These are phyloP conservation scores for Tolypocladium amazonense DNA, from an alignment of 2,329 filamentous ascomycete genomes.

Conservation along the genomic window DNA sequence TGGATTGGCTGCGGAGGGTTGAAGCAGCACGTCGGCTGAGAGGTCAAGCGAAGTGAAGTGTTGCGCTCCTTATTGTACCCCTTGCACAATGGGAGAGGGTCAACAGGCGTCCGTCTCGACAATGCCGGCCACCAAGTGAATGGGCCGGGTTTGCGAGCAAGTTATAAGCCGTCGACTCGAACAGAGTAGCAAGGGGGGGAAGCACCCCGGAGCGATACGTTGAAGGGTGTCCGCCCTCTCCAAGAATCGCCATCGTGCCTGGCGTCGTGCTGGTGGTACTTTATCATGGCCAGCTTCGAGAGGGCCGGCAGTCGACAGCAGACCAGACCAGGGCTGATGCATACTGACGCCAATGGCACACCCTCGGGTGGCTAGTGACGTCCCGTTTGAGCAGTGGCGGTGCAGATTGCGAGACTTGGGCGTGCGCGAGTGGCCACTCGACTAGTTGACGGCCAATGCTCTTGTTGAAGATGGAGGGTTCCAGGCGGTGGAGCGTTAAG, in stretches of 20 bases:
- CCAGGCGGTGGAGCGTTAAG: neutral
- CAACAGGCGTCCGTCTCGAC: neutral
- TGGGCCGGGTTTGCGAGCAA: neutral
- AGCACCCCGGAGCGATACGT: neutral
- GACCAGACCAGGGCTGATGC: neutral
- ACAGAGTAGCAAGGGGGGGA: neutral
- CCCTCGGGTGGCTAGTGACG: neutral
- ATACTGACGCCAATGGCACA: neutral
- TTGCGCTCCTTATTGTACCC: neutral
- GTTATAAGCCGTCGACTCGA: neutral
- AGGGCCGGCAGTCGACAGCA: neutral
- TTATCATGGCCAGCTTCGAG: neutral
- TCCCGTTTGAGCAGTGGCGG: neutral
- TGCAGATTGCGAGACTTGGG: neutral
- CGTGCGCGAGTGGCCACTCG: neutral
- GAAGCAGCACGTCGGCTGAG: neutral
- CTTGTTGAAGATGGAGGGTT: neutral
- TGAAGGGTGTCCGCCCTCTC: neutral
- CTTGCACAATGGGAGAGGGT: neutral
- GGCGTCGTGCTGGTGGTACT: neutral
- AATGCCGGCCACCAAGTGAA: neutral
- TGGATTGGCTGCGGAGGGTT: neutral
- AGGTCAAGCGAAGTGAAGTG: neutral
- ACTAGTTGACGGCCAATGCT: neutral
- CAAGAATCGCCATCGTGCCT: neutral